These are phyloP conservation scores for Tremella yokohamensis DNA, from an alignment of 768 basidiomycete species.

Conservation along the genomic window DNA sequence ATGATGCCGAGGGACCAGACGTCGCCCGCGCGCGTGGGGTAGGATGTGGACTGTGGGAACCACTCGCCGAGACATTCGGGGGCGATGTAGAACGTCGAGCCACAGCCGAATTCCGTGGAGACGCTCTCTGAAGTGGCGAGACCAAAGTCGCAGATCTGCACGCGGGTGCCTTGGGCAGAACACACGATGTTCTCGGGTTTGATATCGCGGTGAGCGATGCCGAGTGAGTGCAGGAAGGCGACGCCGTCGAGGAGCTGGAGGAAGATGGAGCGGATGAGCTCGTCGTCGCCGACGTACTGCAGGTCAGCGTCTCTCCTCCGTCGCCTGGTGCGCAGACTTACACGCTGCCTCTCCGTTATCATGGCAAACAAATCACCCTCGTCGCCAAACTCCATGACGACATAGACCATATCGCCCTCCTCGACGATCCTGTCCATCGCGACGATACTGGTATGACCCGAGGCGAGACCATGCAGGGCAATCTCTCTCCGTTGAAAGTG, in stretches of 20 bases:
- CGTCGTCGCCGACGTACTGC: conserved; percentile 55
- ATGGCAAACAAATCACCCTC: conserved; percentile 49
- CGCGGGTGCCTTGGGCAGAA: conserved; percentile 49
- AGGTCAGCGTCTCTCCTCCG: conserved; percentile 53
- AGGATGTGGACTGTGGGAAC: conserved; percentile 53
- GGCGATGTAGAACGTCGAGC: conserved; percentile 51
- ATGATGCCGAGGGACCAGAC: conserved; percentile 81
- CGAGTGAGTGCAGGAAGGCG: conserved; percentile 46
- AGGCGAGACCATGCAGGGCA: conserved; percentile 52
- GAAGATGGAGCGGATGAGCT: conserved; percentile 81
- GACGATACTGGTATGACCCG: conserved; percentile 42
- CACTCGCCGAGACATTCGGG: conserved; percentile 58
- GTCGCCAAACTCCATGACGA: conserved; percentile 50
- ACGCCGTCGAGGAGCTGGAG: conserved; percentile 89
- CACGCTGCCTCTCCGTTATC: conserved; percentile 47
- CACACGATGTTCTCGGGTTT: conserved; percentile 54
- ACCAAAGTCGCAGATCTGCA: conserved; percentile 51
- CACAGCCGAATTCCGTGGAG: conserved; percentile 49
- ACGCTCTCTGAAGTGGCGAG: conserved; percentile 44
- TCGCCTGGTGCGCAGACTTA: conserved; percentile 22
- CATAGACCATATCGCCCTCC: conserved; percentile 39
- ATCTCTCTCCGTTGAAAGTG: conserved; percentile 70
- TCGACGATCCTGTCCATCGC: conserved; percentile 44
- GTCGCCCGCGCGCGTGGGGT: conserved; percentile 81
- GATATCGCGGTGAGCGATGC: conserved; percentile 48